phyloP scores from a whole-genome alignment of 345 rosid genomes.

The Citrus cavaleriei region DNA sequence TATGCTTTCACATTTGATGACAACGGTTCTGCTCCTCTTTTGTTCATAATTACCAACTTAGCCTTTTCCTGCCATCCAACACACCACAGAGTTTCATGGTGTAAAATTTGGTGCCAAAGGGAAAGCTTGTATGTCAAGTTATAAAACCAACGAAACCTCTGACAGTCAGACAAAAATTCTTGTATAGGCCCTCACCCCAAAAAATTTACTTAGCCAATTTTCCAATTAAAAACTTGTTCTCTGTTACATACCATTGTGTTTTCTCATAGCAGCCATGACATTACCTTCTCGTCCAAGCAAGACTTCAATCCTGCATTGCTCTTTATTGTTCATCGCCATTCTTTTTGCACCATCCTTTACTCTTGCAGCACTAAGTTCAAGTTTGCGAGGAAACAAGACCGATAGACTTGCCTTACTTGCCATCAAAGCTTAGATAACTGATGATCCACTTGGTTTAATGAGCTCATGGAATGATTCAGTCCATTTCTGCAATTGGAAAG shows the following conservation, averaged over 20 bases:
- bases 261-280: no score
- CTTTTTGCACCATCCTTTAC: background rate
- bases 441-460: constrained; percentile 9
- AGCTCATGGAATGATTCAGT: constrained; percentile 22
- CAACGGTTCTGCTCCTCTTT: background rate
- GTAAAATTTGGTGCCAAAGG: background rate
- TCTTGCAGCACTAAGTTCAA: background rate
- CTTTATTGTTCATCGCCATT: background rate
- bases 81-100: background rate
- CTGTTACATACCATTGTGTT: no score
- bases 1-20: background rate
- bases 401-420: constrained; percentile 18
- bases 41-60: background rate
- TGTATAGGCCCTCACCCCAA: background rate
- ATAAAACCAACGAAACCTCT: background rate
- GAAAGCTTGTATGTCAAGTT: background rate
- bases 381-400: background rate
- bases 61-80: background rate
- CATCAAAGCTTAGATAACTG: constrained; percentile 3
- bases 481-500: constrained; percentile 26
- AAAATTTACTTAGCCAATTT: no score
- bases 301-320: background rate
- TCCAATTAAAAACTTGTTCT: no score
- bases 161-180: background rate
- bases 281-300: no score